A percentile compares a stretch with the other conserved stretches of the same genome.
Conservation (phyloP, 139 green algal species). For the Chara braunii region DNA sequence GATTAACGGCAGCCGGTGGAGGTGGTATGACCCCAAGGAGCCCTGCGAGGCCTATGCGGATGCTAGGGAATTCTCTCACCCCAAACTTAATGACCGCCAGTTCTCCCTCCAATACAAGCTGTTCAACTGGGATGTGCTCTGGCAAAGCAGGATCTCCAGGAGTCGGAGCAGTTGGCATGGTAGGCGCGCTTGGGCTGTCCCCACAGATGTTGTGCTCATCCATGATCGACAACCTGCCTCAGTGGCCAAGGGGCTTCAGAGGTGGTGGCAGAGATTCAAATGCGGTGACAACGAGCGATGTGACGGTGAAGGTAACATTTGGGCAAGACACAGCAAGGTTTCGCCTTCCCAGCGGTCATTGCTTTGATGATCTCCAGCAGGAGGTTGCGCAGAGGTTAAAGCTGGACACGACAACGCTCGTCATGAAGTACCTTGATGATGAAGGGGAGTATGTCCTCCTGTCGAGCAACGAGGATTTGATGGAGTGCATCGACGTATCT, state of each 20-base stretch:
- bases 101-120: neutral
- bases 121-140: neutral
- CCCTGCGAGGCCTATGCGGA: neutral
- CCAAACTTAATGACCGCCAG: too few species aligned
- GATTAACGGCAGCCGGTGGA: neutral
- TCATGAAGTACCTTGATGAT: conserved; percentile 28
- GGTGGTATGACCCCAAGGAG: neutral
- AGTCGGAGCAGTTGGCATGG: neutral
- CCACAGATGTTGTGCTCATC: neutral
- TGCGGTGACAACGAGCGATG: neutral
- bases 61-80: too few species aligned
- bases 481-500: conserved; percentile 22
- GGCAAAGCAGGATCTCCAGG: neutral
- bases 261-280: neutral
- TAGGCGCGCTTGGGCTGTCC: neutral
- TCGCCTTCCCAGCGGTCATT: neutral
- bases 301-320: conserved; percentile 31
- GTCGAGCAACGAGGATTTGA: conserved; percentile 31
- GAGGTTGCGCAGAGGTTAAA: conserved; percentile 19
- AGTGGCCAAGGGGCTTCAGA: neutral
- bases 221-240: neutral
- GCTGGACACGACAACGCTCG: neutral
- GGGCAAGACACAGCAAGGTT: conserved; percentile 29
- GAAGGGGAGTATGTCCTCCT: conserved; percentile 31
- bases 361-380: neutral